phyloP scores from a whole-genome alignment of 805 yeast genomes.

The Candida broadrunensis region DNA sequence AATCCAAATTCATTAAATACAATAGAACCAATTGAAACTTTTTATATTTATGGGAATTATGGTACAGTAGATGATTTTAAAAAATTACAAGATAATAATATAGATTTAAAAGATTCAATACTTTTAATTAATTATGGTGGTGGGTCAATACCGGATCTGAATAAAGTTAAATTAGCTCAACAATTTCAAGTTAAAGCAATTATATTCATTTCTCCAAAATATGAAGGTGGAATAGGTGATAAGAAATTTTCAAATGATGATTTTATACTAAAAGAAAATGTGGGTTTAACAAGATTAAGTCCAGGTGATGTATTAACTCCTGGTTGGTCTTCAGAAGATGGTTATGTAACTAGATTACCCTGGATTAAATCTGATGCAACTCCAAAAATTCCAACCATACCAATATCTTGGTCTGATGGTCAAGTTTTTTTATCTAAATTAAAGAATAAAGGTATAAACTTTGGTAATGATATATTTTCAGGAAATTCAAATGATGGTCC shows the following conservation, averaged over 20 bases:
- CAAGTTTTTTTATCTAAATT: conserved; percentile 30
- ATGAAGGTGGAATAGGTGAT: conserved; percentile 12
- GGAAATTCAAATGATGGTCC: conserved; percentile 16
- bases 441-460: conserved; percentile 24
- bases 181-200: conserved; percentile 59
- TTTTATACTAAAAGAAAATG: conserved; percentile 53
- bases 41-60: conserved; percentile 59
- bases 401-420: conserved; percentile 76
- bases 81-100: conserved; percentile 28
- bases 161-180: conserved; percentile 48
- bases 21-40: conserved; percentile 53
- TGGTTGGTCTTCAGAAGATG: conserved; percentile 58
- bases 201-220: conserved; percentile 51
- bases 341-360: conserved; percentile 34
- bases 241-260: conserved; percentile 21
- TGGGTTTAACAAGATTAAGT: conserved; percentile 54
- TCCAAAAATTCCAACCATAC: conserved; percentile 73
- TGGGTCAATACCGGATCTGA: conserved; percentile 34
- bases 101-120: conserved; percentile 48
- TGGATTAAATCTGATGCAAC: conserved; percentile 50
- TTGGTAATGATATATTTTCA: conserved; percentile 24
- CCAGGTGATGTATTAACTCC: conserved; percentile 83
- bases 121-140: conserved; percentile 65
- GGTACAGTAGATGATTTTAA: conserved; percentile 60
- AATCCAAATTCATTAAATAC: conserved; percentile 61